Conservation (phyloP, 2,329 filamentous ascomycete genomes). For the Cladosporium austrohemisphaericum region DNA sequence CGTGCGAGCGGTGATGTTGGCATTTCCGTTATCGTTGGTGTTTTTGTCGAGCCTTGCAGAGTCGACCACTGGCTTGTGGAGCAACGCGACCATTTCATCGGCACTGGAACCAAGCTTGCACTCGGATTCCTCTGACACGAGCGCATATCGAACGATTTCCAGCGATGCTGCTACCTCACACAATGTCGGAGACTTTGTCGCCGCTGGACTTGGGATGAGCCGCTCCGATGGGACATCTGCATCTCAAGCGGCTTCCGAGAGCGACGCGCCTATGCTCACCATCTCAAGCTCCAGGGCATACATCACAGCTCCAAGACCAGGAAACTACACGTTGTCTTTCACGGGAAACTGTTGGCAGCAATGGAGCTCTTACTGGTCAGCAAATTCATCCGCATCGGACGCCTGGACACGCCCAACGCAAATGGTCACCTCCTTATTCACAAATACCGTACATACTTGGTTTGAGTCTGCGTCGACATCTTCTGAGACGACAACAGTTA, state of each 20-base stretch:
- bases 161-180: no score
- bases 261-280: background rate
- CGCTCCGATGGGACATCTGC: background rate
- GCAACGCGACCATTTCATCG: no score
- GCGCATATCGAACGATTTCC: no score
- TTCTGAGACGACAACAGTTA: background rate
- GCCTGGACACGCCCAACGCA: no score
- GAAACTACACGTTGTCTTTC: background rate
- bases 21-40: no score
- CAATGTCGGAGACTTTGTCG: background rate
- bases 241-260: background rate
- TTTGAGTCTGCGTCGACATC: background rate
- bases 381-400: background rate
- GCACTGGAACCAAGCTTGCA: no score
- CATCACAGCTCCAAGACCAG: background rate
- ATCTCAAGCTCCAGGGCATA: background rate
- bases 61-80: no score
- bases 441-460: background rate
- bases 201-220: background rate
- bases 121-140: no score
- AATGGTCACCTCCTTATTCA: no score
- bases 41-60: no score
- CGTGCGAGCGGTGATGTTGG: no score
- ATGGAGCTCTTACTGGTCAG: conserved; percentile 1
- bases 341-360: conserved; percentile 1